Percentiles rank a stretch among this genome's conserved stretches.
These are phyloP conservation scores for Colletotrichum sp. DNA, from an alignment of 2,329 filamentous ascomycete species.

Conservation along the genomic window DNA sequence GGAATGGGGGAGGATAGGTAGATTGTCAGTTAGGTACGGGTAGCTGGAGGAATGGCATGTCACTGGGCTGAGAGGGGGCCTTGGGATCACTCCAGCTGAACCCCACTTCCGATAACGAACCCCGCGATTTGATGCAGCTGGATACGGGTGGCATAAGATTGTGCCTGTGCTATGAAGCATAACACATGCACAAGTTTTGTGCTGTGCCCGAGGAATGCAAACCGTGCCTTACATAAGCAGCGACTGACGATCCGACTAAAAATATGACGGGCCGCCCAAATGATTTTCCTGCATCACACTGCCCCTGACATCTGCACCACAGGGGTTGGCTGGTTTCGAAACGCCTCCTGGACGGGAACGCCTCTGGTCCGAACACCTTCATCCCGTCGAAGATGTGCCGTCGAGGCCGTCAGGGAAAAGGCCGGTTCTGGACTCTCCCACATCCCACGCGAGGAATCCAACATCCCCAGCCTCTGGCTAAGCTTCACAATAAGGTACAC, in stretches of 20 bases:
- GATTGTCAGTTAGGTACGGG: background rate
- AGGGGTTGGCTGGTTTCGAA: slow-evolving; percentile 18
- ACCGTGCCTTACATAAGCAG: background rate
- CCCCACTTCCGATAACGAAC: slow-evolving; percentile 18
- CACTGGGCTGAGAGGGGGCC: background rate
- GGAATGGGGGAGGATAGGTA: background rate
- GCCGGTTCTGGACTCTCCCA: slow-evolving; percentile 1
- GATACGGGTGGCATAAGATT: background rate
- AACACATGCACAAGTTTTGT: background rate
- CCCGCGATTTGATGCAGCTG: slow-evolving; percentile 12
- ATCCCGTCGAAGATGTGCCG: background rate
- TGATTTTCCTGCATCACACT: background rate
- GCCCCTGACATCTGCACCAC: background rate
- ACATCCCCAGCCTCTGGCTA: background rate
- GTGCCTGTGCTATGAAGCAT: background rate
- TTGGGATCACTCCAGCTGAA: background rate
- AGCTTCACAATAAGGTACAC: slow-evolving; percentile 21
- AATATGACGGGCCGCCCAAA: slow-evolving; percentile 3
- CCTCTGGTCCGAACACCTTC: slow-evolving; percentile 16
- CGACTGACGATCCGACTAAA: background rate
- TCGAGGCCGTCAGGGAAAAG: background rate
- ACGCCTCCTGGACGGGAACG: slow-evolving; percentile 13
- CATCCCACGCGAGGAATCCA: background rate
- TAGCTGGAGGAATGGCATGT: background rate
- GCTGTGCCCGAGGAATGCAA: background rate